Conservation (phyloP, 2,329 filamentous ascomycete species). For the Microdochium bolleyi region DNA sequence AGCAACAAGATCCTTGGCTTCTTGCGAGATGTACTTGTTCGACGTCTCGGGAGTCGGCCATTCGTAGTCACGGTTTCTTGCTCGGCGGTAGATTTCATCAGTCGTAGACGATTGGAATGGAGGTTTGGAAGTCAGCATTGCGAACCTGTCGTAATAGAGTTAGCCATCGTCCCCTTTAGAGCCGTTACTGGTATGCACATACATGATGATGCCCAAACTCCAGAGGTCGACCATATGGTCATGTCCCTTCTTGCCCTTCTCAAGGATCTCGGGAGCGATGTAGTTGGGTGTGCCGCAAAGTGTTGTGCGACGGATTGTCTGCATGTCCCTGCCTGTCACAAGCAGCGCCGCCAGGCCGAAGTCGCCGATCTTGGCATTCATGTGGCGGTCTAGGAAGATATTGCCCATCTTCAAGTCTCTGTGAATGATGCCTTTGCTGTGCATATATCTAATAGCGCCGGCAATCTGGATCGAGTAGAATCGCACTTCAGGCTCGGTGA, state of each 20-base stretch:
- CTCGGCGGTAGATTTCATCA: slow-evolving; percentile 75
- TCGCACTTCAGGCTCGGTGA: slow-evolving; percentile 90
- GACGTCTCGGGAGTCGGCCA: slow-evolving; percentile 64
- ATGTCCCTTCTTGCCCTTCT: slow-evolving; percentile 89
- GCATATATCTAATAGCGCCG: slow-evolving; percentile 96
- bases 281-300: slow-evolving; percentile 98
- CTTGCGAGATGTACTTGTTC: slow-evolving; percentile 63
- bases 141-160: slow-evolving; percentile 55
- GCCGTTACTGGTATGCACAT: slow-evolving; percentile 6
- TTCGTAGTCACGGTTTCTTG: slow-evolving; percentile 65
- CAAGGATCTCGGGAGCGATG: slow-evolving; percentile 91
- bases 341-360: slow-evolving; percentile 91
- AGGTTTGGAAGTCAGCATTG: slow-evolving; percentile 91
- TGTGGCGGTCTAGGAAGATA: slow-evolving; percentile 84
- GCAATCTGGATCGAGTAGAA: slow-evolving; percentile 93
- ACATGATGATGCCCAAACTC: slow-evolving; percentile 97
- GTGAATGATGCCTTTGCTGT: slow-evolving; percentile 91
- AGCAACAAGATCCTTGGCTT: slow-evolving; percentile 72
- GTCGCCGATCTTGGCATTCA: slow-evolving; percentile 98
- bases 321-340: slow-evolving; percentile 84
- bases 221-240: slow-evolving; percentile 98
- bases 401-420: slow-evolving; percentile 97
- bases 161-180: slow-evolving; percentile 3
- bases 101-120: slow-evolving; percentile 91
- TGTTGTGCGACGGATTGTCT: slow-evolving; percentile 76